Evolutionary conservation across 257 asterid genomes (phyloP).

Genomic region (Solanum okadae): DNA sequence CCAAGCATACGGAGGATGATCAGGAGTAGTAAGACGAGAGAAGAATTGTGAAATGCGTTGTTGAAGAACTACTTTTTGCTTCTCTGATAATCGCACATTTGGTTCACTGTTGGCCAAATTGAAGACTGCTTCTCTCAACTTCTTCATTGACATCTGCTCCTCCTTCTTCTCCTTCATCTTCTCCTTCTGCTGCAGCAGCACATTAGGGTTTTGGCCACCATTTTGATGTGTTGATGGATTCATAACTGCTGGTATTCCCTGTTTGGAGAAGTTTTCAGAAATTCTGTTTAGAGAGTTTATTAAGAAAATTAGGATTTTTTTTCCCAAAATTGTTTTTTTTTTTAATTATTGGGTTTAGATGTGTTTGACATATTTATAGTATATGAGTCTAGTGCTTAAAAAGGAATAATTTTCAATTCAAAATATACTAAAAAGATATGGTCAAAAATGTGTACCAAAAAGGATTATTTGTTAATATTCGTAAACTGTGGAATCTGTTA

Average conservation of each 20-base stretch:
- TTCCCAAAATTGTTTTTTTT: too few relatives aligned
- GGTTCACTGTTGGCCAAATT: neutral
- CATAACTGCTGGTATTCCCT: neutral
- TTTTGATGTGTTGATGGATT: neutral
- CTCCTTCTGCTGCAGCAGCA: neutral
- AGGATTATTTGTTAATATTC: neutral
- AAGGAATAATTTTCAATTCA: neutral
- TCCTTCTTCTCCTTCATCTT: neutral
- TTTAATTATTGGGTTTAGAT: neutral
- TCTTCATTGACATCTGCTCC: neutral
- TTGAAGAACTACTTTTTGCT: neutral
- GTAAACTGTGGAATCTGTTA: too few relatives aligned
- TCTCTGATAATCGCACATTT: neutral
- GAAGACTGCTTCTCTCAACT: neutral
- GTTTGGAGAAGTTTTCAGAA: neutral
- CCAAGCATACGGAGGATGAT: constrained; percentile 1
- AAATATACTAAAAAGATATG: neutral
- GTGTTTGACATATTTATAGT: neutral
- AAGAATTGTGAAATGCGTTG: neutral
- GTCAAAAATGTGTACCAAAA: neutral
- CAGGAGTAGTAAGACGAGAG: neutral
- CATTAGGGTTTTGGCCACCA: neutral
- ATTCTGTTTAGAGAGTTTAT: neutral
- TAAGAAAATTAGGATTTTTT: neutral
- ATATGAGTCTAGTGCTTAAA: neutral